A percentile compares a stretch with the other conserved stretches of the same genome.
These are phyloP conservation scores for Diaporthe sp. DNA, from an alignment of 2,329 filamentous ascomycete genomes.

Conservation along the genomic window DNA sequence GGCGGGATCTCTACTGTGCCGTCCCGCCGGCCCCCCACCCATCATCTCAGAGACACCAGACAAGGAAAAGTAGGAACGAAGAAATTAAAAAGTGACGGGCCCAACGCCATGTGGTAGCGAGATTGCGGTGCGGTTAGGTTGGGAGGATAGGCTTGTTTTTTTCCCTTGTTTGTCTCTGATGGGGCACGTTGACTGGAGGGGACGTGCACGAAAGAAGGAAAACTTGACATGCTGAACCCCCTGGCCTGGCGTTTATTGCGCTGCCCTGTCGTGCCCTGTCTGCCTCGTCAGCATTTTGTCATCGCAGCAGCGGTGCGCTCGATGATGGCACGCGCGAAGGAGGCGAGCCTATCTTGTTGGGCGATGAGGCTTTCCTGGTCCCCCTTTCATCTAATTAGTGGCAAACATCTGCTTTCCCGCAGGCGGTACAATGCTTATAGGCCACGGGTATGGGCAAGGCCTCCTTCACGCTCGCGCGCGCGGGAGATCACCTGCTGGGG, in stretches of 20 bases:
- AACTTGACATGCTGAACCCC: background rate
- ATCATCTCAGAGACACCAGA: background rate
- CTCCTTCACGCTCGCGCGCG: background rate
- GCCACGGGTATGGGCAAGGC: background rate
- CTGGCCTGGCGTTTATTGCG: background rate
- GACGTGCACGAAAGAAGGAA: constrained; percentile 7
- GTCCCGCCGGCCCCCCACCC: constrained; percentile 7
- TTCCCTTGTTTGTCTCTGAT: background rate
- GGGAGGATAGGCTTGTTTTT: background rate
- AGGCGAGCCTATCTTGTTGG: constrained; percentile 23
- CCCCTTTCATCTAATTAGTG: constrained; percentile 29
- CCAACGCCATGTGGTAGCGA: constrained; percentile 10
- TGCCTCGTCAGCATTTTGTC: constrained; percentile 25
- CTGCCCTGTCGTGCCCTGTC: background rate
- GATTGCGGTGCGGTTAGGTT: constrained; percentile 19
- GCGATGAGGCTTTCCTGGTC: background rate
- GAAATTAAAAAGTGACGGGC: background rate
- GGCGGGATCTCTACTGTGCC: constrained; percentile 23
- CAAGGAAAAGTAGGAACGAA: background rate
- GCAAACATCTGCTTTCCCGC: constrained; percentile 16
- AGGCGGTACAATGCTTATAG: background rate
- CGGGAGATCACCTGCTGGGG: constrained; percentile 14
- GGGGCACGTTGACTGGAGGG: constrained; percentile 9
- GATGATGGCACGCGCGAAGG: constrained; percentile 12
- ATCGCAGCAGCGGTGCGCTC: constrained; percentile 15